Base-by-base conservation (phyloP, 148 eudicot species). In the Chenopodium formosanum region DNA sequence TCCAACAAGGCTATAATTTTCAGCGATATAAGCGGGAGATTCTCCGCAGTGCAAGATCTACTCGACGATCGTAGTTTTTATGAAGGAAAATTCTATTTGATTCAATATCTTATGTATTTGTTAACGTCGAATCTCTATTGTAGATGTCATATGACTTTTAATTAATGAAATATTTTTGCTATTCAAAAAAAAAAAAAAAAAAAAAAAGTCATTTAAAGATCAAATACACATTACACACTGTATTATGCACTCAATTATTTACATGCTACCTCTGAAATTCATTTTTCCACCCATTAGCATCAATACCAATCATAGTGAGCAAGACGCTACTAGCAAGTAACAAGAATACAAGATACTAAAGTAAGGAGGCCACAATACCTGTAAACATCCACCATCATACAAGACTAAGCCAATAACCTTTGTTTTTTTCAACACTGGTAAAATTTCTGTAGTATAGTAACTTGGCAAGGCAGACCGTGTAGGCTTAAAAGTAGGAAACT, bases 371-470 rank as follows among this genome's bases (percentile, higher is more conserved):
- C 73, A 14, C 47, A 32, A 46, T 88, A 96, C 99, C 98, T 92
- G 91, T 74, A 96, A 89, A 89, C 99, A 90, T 78, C 99, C 94
- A 80, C 98, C 98, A 82, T 94, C 98, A 60, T 88, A 79, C 46
- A 96, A 79, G 78, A 96, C 89, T 78, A 96, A 82, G 72, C 95
- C 99, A 90, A 96, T 82, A 87, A 88, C 93, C 88, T 94, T 96
- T 32, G 89, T 76, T 81, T 89, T 87, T 83, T 88, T 91, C 76
- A 96, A 83, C 83, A 86, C 87, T 25, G 98, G 98, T 85, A 96
- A 85, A 76, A 94, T 83, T 83, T 96, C 94, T 64, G 73, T 77
- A n/a, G 85, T 82, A 73, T 96, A 96, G 82, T 84, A 94, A 70
- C 88, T 89, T 40, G 94, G 89, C 27, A 93, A 86, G 71, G 93